Percentiles rank a stretch among this genome's conserved stretches.
phyloP scores from a whole-genome alignment of 192 early-diverging fungal genomes.

The Globomyces pollinis-pini region DNA sequence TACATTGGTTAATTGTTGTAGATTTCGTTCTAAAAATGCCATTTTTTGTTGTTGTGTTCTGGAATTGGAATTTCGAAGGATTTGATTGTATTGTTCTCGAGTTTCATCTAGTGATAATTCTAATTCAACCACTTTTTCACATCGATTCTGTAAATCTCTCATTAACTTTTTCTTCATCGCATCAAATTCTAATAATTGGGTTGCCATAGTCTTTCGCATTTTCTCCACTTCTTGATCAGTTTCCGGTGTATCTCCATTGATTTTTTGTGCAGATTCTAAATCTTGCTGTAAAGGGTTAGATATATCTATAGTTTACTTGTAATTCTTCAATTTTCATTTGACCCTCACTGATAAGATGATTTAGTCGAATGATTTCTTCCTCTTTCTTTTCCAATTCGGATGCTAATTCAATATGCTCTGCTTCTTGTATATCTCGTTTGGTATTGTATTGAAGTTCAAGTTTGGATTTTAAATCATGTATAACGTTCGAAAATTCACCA shows the following conservation, averaged over 20 bases:
- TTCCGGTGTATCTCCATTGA: no score
- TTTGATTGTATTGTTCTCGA: constrained; percentile 86
- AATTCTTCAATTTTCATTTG: constrained; percentile 5
- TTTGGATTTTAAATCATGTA: constrained; percentile 66
- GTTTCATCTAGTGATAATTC: constrained; percentile 95
- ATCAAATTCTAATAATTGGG: constrained; percentile 89
- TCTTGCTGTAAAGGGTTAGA: neutral
- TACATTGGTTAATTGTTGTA: constrained; percentile 92
- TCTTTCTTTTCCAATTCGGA: constrained; percentile 58
- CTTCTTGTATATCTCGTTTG: constrained; percentile 67
- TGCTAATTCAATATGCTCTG: constrained; percentile 67
- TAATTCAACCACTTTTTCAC: constrained; percentile 92
- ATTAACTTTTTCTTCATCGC: constrained; percentile 97
- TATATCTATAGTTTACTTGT: neutral
- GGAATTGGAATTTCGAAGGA: constrained; percentile 74
- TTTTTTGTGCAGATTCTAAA: no score
- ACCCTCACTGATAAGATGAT: neutral
- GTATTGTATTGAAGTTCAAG: constrained; percentile 76
- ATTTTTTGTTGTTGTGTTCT: constrained; percentile 71
- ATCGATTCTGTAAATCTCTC: constrained; percentile 94
- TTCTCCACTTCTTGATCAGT: constrained; percentile 67
- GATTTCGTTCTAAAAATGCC: constrained; percentile 35
- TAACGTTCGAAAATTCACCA: constrained; percentile 32
- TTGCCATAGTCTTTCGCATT: constrained; percentile 69
- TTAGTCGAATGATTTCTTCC: constrained; percentile 21